phyloP scores from a whole-genome alignment of 2,329 filamentous ascomycete species.

The Berkeleyomyces rouxiae region DNA sequence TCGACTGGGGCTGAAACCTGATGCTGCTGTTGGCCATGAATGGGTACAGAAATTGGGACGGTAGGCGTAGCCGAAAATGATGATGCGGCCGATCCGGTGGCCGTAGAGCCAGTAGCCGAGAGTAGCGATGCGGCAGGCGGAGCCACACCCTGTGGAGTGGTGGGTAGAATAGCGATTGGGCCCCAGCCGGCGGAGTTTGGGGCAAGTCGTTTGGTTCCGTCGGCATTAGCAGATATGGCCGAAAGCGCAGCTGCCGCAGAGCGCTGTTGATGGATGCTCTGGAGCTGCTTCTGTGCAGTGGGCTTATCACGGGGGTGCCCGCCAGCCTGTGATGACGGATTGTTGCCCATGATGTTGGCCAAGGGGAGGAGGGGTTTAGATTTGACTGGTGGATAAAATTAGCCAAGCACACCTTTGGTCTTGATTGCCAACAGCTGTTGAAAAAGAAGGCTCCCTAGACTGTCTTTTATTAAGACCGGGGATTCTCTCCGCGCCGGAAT shows the following conservation, averaged over 20 bases:
- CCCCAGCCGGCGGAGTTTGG: background rate
- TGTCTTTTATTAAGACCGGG: background rate
- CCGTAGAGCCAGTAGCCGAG: conserved; percentile 41
- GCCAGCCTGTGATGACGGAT: background rate
- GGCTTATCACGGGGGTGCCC: background rate
- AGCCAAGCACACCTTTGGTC: background rate
- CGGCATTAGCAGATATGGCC: background rate
- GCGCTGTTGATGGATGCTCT: background rate
- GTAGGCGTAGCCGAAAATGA: conserved; percentile 16
- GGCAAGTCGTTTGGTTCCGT: background rate
- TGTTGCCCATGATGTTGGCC: background rate
- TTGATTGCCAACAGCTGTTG: background rate
- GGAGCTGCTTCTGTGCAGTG: background rate
- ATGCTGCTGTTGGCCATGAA: background rate
- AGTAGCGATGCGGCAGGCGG: conserved; percentile 46
- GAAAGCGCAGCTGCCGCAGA: background rate
- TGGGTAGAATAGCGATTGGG: conserved; percentile 24
- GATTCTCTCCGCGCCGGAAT: background rate
- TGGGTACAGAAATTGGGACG: conserved; percentile 19
- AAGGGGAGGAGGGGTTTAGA: background rate
- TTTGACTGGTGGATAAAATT: background rate
- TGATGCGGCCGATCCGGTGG: conserved; percentile 12
- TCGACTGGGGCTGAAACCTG: conserved; percentile 9
- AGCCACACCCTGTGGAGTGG: conserved; percentile 37
- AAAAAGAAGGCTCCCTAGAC: background rate